phyloP scores from a whole-genome alignment of 805 yeast genomes.

The Saturnispora zaruensis region DNA sequence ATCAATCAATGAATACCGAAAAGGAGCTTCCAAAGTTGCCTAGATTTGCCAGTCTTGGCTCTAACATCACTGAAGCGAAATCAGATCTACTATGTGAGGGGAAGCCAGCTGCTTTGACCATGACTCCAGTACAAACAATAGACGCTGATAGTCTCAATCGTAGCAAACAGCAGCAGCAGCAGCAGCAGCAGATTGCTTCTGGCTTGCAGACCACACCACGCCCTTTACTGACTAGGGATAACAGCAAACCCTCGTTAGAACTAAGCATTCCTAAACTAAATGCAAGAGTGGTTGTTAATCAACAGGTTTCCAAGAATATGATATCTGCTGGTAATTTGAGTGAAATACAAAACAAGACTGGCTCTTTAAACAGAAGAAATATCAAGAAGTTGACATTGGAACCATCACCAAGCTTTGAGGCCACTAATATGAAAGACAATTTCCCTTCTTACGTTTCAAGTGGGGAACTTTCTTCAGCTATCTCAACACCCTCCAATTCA shows the following conservation, averaged over 20 bases:
- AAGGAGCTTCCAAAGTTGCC: slow-evolving; percentile 1
- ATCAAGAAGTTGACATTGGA: slow-evolving; percentile 45
- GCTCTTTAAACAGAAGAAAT: slow-evolving; percentile 48
- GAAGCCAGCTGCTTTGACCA: not conserved
- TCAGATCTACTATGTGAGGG: not conserved
- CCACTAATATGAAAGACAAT: not conserved
- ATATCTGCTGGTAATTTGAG: slow-evolving; percentile 9
- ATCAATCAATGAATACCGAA: not conserved
- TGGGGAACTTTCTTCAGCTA: slow-evolving; percentile 3
- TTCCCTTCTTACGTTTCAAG: not conserved
- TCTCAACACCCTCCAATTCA: not conserved
- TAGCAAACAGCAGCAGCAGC: not conserved
- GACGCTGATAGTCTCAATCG: not conserved
- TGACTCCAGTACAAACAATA: not conserved
- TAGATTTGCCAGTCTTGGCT: not conserved
- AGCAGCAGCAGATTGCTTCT: not conserved
- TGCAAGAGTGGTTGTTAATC: slow-evolving; percentile 9
- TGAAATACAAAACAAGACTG: slow-evolving; percentile 17
- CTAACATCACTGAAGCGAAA: not conserved
- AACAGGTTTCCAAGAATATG: slow-evolving; percentile 10
- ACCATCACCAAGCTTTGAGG: slow-evolving; percentile 5
- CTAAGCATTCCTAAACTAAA: not conserved
- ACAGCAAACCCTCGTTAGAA: not conserved
- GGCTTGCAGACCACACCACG: not conserved
- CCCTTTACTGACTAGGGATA: not conserved